Evolutionary conservation across 1,284 basidiomycete genomes (phyloP), one percentile per base, ranked within the genome.

Genomic region (Boletus putidus): DNA sequence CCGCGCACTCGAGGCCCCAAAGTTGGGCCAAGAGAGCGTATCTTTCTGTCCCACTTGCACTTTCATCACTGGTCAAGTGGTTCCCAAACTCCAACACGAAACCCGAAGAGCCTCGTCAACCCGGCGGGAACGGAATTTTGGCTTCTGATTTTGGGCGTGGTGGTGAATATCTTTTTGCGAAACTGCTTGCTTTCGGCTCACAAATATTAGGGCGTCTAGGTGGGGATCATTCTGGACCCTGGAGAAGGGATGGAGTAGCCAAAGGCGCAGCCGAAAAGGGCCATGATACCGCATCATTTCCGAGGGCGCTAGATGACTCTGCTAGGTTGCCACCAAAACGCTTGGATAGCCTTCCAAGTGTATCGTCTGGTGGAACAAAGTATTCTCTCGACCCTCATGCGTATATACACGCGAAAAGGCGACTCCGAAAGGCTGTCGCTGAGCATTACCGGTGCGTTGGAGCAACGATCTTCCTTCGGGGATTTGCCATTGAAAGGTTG

Each of bases 381-480:
- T 55, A 57, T n/a, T 49, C 39, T 25, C 63, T 72, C 56, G 85
- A 91, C 68, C 92, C 91, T 0, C 90, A 91, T 53, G 85, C 89
- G 56, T 98, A 96, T 75, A 79, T 85, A 44, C 80, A 85, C 49
- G 93, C 94, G 36, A 94, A 91, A 75, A 88, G 87, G 73, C 87
- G 86, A 67, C 78, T 98, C 57, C 89, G 91, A 70, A 87, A 84
- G 51, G 95, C 94, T 2, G 83, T 94, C 4, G 66, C 89, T 55
- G 95, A 97, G 69, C 91, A 91, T 72, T 96, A 97, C 76, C 85
- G 89, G 83, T 89, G 72, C 51, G 70, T 72, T 55, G 25, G 15
- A 29, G 42, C 5, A 20, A 31, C 42, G 3, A 10, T 46, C 11
- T 64, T 49, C 31, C 20, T 37, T 48, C 27, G 11, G 48, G 29